These are phyloP conservation scores for Cytospora chrysosperma DNA, from an alignment of 2,329 filamentous ascomycete genomes.

Conservation along the genomic window DNA sequence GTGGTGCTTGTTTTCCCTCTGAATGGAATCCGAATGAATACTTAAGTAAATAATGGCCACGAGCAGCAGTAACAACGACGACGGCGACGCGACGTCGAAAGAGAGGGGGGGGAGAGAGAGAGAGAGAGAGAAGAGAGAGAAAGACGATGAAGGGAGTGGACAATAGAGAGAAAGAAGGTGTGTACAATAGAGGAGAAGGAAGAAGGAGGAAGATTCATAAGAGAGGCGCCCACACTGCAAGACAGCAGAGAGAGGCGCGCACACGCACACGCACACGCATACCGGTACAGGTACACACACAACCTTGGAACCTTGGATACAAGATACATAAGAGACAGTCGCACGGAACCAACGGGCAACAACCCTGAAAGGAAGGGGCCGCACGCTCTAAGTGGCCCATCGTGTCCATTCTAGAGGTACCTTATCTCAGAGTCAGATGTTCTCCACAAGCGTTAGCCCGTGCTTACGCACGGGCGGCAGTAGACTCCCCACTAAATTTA, in stretches of 20 bases:
- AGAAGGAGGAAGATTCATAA: slow-evolving; percentile 8
- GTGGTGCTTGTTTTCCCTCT: slow-evolving; percentile 1
- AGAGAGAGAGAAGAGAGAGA: not conserved
- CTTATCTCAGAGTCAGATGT: too few species aligned
- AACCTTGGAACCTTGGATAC: not conserved
- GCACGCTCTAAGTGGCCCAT: not conserved
- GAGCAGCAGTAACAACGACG: not conserved
- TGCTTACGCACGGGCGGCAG: too few species aligned
- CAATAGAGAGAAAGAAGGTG: not conserved
- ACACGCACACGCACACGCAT: not conserved
- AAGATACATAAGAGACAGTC: not conserved
- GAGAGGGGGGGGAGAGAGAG: not conserved
- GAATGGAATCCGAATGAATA: not conserved
- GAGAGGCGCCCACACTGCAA: slow-evolving; percentile 5
- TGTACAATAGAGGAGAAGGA: slow-evolving; percentile 1
- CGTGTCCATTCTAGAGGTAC: too few species aligned
- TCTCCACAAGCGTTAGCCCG: too few species aligned
- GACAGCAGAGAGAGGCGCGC: not conserved
- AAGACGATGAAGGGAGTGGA: not conserved
- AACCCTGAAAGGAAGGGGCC: not conserved
- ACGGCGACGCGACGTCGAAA: slow-evolving; percentile 6
- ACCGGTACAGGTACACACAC: not conserved
- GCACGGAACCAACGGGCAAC: not conserved
- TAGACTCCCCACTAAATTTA: too few species aligned
- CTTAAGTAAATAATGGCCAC: not conserved